A percentile compares a stretch with the other conserved stretches of the same genome.
phyloP scores from a whole-genome alignment of 2,329 filamentous ascomycete species.

The Dothideomycetidae sp. region DNA sequence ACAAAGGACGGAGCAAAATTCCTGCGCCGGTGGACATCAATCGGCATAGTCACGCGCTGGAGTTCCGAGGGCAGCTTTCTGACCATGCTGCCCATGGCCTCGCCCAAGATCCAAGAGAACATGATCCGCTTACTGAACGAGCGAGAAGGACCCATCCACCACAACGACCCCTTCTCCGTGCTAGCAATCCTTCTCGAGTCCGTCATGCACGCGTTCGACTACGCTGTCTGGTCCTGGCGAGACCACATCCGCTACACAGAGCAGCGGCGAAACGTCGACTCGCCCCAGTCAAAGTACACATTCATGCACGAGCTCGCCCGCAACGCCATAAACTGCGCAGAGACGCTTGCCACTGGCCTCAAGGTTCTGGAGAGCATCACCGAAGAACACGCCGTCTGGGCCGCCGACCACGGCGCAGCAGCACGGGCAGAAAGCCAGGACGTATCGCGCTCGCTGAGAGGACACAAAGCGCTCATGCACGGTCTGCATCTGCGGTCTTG shows the following conservation, averaged over 20 bases:
- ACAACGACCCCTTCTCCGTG: slow-evolving; percentile 10
- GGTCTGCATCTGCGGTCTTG: slow-evolving; percentile 13
- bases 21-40: not conserved
- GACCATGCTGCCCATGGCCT: not conserved
- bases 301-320: slow-evolving; percentile 15
- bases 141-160: not conserved
- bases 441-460: slow-evolving; percentile 7
- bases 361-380: slow-evolving; percentile 13
- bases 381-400: slow-evolving; percentile 2
- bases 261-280: slow-evolving; percentile 6
- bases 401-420: slow-evolving; percentile 1
- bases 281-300: slow-evolving; percentile 8
- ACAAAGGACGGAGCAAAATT: not conserved
- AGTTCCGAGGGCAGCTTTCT: not conserved
- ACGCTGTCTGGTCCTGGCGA: slow-evolving; percentile 13
- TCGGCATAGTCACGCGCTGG: not conserved
- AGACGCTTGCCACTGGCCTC: slow-evolving; percentile 12
- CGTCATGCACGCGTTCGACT: slow-evolving; percentile 12
- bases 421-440: slow-evolving; percentile 1
- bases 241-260: slow-evolving; percentile 13
- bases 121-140: not conserved
- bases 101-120: not conserved
- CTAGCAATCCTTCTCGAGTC: slow-evolving; percentile 12
- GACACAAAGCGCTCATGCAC: slow-evolving; percentile 12
- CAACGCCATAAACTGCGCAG: slow-evolving; percentile 15